Conservation (phyloP, 306 rosid species). For the Quercus bicolor region DNA sequence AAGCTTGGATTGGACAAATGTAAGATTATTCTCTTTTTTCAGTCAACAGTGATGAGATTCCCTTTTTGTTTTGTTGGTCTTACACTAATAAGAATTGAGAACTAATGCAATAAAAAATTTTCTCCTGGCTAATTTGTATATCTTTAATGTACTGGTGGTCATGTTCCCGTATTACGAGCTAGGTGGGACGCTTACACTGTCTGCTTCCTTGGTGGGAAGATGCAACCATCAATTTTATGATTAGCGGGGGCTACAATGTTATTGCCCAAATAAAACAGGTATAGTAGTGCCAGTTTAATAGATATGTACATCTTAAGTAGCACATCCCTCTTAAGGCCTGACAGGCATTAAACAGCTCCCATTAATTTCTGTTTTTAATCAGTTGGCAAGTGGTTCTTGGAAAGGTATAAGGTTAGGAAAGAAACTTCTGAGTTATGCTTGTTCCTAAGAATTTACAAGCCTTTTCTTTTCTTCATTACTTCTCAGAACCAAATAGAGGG, state of each 20-base stretch:
- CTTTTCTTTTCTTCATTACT: background rate
- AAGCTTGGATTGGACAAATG: slow-evolving; percentile 56
- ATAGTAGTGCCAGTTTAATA: background rate
- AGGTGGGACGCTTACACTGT: slow-evolving; percentile 61
- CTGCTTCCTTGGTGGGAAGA: slow-evolving; percentile 61
- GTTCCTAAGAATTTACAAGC: background rate
- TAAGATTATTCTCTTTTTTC: slow-evolving; percentile 13
- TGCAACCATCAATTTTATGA: slow-evolving; percentile 43
- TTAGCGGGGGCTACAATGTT: slow-evolving; percentile 53
- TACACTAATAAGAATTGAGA: background rate
- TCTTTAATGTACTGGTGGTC: background rate
- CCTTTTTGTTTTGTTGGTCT: background rate
- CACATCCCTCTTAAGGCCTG: background rate
- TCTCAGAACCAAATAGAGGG: background rate
- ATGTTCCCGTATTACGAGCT: slow-evolving; percentile 2
- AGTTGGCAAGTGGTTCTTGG: background rate
- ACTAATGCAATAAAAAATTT: background rate
- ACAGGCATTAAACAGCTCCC: background rate
- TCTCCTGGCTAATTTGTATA: background rate
- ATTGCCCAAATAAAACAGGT: slow-evolving; percentile 43
- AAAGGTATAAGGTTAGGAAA: background rate
- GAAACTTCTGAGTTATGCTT: background rate
- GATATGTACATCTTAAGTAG: background rate
- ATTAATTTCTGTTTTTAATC: background rate
- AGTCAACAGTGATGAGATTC: background rate